A percentile compares a stretch with the other conserved stretches of the same genome.
phyloP scores from a whole-genome alignment of 495 filamentous ascomycete species.

The Amorphotheca resinae region DNA sequence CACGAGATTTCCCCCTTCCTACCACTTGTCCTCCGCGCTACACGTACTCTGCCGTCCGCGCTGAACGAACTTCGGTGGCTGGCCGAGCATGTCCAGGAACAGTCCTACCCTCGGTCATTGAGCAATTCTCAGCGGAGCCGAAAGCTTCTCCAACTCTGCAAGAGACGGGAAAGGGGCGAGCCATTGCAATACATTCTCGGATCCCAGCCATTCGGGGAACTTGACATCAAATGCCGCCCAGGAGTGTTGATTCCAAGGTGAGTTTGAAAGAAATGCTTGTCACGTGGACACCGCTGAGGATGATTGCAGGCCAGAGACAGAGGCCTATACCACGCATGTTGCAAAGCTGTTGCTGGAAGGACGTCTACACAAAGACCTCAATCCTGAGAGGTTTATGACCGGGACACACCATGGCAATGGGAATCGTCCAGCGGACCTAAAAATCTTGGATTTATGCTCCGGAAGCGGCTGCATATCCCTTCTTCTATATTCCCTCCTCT shows the following conservation, averaged over 20 bases:
- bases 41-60: conserved; percentile 53
- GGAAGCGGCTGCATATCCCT: conserved; percentile 87
- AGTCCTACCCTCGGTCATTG: neutral
- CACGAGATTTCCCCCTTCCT: conserved; percentile 43
- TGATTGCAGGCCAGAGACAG: conserved; percentile 50
- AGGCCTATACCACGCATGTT: conserved; percentile 49
- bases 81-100: conserved; percentile 41
- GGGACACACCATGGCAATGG: neutral
- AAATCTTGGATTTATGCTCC: conserved; percentile 74
- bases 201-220: conserved; percentile 71
- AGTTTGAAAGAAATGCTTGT: conserved; percentile 6
- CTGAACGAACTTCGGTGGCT: conserved; percentile 83
- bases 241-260: conserved; percentile 81
- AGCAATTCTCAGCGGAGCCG: conserved; percentile 1
- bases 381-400: neutral
- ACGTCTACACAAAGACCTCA: neutral
- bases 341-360: conserved; percentile 29
- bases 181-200: conserved; percentile 89
- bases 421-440: conserved; percentile 27
- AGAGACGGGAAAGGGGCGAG: conserved; percentile 45
- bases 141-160: conserved; percentile 38
- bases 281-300: conserved; percentile 7
- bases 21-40: conserved; percentile 53
- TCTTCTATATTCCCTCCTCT: conserved; percentile 48
- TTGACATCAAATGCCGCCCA: conserved; percentile 62